phyloP scores from a whole-genome alignment of 2,329 filamentous ascomycete species.

The Colletotrichum limetticola region DNA sequence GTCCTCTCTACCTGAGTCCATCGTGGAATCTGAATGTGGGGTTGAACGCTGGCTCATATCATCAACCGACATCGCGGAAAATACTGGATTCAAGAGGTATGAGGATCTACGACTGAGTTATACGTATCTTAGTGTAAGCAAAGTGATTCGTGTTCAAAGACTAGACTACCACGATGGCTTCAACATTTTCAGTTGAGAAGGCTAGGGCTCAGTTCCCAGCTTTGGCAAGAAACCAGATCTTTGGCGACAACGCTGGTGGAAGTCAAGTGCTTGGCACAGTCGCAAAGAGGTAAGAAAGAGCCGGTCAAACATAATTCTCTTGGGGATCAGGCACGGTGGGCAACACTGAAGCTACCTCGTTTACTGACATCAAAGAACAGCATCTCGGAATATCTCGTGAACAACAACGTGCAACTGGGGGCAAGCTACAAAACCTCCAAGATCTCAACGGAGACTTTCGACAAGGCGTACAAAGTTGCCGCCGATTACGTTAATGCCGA shows the following conservation, averaged over 20 bases:
- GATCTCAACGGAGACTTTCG: slow-evolving; percentile 55
- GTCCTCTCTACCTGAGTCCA: background rate
- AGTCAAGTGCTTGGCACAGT: slow-evolving; percentile 76
- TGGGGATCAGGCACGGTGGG: background rate
- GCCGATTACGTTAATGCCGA: background rate
- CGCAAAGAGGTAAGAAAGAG: background rate
- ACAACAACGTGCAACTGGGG: slow-evolving; percentile 80
- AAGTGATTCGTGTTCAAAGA: background rate
- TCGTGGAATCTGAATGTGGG: background rate
- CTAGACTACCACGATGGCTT: background rate
- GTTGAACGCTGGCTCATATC: no score
- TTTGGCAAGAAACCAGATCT: slow-evolving; percentile 73
- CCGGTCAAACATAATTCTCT: background rate
- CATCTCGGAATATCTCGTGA: slow-evolving; percentile 72
- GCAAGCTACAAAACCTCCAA: slow-evolving; percentile 72
- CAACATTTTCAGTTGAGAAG: slow-evolving; percentile 48
- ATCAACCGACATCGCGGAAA: background rate
- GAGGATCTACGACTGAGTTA: background rate
- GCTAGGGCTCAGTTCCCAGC: slow-evolving; percentile 74
- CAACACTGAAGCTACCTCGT: background rate
- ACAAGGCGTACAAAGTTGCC: background rate
- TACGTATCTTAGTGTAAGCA: background rate
- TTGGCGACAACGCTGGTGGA: slow-evolving; percentile 82
- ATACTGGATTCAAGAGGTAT: background rate
- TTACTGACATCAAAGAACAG: slow-evolving; percentile 56